phyloP scores from a whole-genome alignment of 306 rosid species.

The Notholithocarpus densiflorus region DNA sequence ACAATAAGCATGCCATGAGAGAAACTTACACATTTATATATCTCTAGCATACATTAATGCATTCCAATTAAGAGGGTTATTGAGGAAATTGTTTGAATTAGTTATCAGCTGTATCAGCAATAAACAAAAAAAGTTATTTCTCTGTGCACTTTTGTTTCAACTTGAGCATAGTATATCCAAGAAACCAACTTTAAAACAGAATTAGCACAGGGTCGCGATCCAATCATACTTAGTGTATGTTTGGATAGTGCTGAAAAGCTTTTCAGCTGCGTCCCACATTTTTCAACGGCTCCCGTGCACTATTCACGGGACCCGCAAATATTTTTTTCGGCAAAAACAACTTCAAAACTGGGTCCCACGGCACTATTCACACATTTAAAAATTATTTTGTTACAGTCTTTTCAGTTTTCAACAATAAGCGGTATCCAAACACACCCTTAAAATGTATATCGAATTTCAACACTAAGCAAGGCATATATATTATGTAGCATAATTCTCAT shows the following conservation, averaged over 20 bases:
- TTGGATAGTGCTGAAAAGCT: no score
- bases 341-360: fast-evolving
- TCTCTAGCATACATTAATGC: not conserved
- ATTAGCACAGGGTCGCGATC: not conserved
- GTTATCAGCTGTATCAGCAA: not conserved
- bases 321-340: no score
- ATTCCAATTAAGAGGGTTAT: not conserved
- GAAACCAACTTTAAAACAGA: not conserved
- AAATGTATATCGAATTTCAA: no score
- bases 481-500: constrained; percentile 12
- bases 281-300: fast-evolving
- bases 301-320: no score
- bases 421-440: no score
- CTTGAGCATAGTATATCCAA: not conserved
- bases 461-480: not conserved
- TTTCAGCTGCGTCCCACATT: no score
- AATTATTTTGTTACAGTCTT: no score
- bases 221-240: not conserved
- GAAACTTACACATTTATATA: not conserved
- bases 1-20: not conserved
- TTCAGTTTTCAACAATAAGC: no score
- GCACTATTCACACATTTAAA: no score
- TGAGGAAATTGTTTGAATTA: not conserved
- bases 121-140: not conserved
- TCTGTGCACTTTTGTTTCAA: not conserved